Conservation (phyloP, 768 basidiomycete genomes). For the Trametes villosa region DNA sequence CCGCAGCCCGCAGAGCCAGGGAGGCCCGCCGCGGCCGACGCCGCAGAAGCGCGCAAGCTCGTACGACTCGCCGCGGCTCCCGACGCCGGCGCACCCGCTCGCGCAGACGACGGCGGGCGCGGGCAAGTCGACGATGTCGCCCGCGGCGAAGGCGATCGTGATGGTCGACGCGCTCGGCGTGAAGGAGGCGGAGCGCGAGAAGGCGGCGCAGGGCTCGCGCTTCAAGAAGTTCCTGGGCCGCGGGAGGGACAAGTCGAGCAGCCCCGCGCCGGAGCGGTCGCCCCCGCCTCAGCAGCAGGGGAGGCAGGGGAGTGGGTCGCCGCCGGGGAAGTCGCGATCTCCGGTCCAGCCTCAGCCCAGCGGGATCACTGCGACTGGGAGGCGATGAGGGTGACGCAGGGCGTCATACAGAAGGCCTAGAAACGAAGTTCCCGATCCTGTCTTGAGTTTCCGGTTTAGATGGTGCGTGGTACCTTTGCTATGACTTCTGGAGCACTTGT, state of each 20-base stretch:
- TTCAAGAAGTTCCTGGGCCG: constrained; percentile 23
- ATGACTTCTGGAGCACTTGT: too few species aligned
- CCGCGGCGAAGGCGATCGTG: constrained; percentile 65
- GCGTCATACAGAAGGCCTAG: not conserved
- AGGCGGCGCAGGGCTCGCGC: constrained; percentile 24
- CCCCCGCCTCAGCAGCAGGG: constrained; percentile 4
- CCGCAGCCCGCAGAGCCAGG: not conserved
- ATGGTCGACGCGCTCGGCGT: constrained; percentile 61
- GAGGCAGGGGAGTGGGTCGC: not conserved
- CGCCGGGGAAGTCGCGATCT: not conserved
- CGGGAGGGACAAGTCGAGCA: constrained; percentile 15
- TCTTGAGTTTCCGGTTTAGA: not conserved
- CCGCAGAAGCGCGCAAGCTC: constrained; percentile 29
- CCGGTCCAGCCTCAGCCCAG: constrained; percentile 1
- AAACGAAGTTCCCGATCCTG: not conserved
- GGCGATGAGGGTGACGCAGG: constrained; percentile 2
- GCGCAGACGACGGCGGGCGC: constrained; percentile 20
- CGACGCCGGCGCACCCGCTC: constrained; percentile 13
- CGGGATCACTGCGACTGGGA: not conserved
- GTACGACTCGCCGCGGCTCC: constrained; percentile 32
- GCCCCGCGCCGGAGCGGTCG: constrained; percentile 14
- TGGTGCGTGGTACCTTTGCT: not conserved
- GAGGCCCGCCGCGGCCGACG: constrained; percentile 20
- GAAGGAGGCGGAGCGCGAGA: constrained; percentile 37
- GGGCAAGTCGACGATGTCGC: constrained; percentile 40